These are phyloP conservation scores for Peronospora destructor DNA, from an alignment of 352 stramenopile species.

Conservation along the genomic window DNA sequence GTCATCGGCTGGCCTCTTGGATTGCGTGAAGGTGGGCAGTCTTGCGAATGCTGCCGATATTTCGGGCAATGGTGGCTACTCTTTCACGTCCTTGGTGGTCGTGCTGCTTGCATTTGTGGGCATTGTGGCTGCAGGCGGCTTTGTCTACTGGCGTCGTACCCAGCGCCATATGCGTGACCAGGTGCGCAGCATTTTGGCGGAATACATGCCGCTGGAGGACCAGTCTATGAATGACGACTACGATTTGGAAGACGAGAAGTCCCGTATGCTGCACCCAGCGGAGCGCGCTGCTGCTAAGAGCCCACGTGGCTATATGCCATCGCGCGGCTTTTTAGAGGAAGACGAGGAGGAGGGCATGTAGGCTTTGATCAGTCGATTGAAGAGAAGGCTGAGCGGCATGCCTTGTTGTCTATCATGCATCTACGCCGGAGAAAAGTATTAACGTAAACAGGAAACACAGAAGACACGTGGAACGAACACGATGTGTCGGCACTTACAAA, in stretches of 20 bases:
- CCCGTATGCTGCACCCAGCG: slow-evolving; percentile 57
- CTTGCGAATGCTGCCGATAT: slow-evolving; percentile 56
- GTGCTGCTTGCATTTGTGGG: slow-evolving; percentile 80
- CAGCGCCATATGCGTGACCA: slow-evolving; percentile 93
- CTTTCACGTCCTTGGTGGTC: slow-evolving; percentile 76
- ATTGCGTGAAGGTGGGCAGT: slow-evolving; percentile 68
- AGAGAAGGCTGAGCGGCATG: neutral
- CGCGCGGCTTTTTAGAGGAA: slow-evolving; percentile 77
- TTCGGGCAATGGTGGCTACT: slow-evolving; percentile 49
- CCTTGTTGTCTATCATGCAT: slow-evolving; percentile 2
- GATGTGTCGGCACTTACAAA: slow-evolving; percentile 9
- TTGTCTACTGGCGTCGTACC: slow-evolving; percentile 89
- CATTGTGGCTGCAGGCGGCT: slow-evolving; percentile 61
- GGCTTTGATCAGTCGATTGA: slow-evolving; percentile 1
- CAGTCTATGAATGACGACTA: slow-evolving; percentile 68
- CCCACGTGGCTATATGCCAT: slow-evolving; percentile 79
- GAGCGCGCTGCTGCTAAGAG: slow-evolving; percentile 70
- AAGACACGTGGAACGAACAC: slow-evolving; percentile 25
- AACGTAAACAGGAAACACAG: slow-evolving; percentile 10
- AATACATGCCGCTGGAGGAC: slow-evolving; percentile 95
- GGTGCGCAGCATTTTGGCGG: slow-evolving; percentile 91
- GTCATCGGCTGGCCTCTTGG: slow-evolving; percentile 44
- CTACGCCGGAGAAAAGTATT: slow-evolving; percentile 10
- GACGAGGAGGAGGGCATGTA: slow-evolving; percentile 75
- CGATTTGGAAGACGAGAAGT: slow-evolving; percentile 44